phyloP scores from a whole-genome alignment of 1,139 yeast genomes.

The Candida frijolesensis region DNA sequence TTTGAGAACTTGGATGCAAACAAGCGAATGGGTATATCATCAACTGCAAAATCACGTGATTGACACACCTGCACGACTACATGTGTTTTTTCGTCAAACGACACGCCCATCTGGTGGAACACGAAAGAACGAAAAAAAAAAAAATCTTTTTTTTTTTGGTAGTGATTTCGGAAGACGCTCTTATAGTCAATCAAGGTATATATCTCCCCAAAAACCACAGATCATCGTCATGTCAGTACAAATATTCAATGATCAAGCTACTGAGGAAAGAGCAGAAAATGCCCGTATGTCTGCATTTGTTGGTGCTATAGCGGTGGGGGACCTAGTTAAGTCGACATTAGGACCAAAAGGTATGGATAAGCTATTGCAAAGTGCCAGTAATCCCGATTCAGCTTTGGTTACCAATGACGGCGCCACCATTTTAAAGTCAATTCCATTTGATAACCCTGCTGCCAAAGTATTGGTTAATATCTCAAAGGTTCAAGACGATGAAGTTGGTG shows the following conservation, averaged over 20 bases:
- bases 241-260: constrained; percentile 95
- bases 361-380: constrained; percentile 82
- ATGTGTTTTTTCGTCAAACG: not conserved
- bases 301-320: constrained; percentile 99
- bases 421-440: constrained; percentile 89
- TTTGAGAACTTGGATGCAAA: no score
- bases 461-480: constrained; percentile 94
- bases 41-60: no score
- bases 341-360: constrained; percentile 99
- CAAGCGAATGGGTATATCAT: no score
- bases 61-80: not conserved
- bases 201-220: not conserved
- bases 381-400: constrained; percentile 70
- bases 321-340: constrained; percentile 89
- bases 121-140: constrained; percentile 1
- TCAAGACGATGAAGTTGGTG: constrained; percentile 98
- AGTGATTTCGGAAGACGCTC: not conserved
- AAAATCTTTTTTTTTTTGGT: not conserved
- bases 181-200: not conserved
- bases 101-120: constrained; percentile 3
- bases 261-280: constrained; percentile 96
- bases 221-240: constrained; percentile 63
- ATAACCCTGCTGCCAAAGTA: constrained; percentile 98
- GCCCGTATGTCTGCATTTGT: constrained; percentile 97
- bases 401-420: constrained; percentile 99